phyloP scores from a whole-genome alignment of 768 basidiomycete genomes.

The Tricholoma bakamatsutake region DNA sequence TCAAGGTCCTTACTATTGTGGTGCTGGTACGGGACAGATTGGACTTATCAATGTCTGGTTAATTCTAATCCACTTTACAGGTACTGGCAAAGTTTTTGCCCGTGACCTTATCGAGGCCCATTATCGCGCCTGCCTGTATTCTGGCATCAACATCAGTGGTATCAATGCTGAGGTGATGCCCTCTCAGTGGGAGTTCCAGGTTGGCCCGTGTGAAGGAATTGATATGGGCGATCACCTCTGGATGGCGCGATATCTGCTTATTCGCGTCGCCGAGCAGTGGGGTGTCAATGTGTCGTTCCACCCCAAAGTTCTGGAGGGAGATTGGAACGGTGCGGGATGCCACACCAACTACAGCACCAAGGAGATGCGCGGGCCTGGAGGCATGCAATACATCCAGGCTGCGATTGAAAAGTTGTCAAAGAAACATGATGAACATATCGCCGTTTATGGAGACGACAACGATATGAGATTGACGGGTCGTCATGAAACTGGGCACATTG shows the following conservation, averaged over 20 bases:
- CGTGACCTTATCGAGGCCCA: constrained; percentile 99
- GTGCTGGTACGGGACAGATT: constrained; percentile 66
- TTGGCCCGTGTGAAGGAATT: constrained; percentile 97
- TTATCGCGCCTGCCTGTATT: constrained; percentile 93
- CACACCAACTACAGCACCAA: constrained; percentile 98
- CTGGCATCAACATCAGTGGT: constrained; percentile 96
- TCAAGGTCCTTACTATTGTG: constrained; percentile 99
- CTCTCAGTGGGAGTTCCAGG: constrained; percentile 99
- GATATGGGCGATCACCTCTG: constrained; percentile 99
- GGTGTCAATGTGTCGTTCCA: constrained; percentile 98
- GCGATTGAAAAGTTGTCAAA: constrained; percentile 91
- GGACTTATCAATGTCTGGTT: background rate
- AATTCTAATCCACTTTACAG: constrained; percentile 29
- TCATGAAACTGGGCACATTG: constrained; percentile 96
- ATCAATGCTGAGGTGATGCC: constrained; percentile 99
- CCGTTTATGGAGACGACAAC: constrained; percentile 97
- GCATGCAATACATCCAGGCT: constrained; percentile 86
- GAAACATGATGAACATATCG: constrained; percentile 92
- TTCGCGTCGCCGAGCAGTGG: constrained; percentile 98
- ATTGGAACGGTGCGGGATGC: constrained; percentile 99
- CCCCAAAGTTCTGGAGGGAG: constrained; percentile 94
- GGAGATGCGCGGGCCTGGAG: constrained; percentile 90
- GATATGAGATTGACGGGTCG: constrained; percentile 92
- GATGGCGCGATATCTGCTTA: constrained; percentile 96
- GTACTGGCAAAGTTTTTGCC: constrained; percentile 95